Evolutionary conservation across 257 asterid species (phyloP).

Genomic region (Nicotiana benthamiana): DNA sequence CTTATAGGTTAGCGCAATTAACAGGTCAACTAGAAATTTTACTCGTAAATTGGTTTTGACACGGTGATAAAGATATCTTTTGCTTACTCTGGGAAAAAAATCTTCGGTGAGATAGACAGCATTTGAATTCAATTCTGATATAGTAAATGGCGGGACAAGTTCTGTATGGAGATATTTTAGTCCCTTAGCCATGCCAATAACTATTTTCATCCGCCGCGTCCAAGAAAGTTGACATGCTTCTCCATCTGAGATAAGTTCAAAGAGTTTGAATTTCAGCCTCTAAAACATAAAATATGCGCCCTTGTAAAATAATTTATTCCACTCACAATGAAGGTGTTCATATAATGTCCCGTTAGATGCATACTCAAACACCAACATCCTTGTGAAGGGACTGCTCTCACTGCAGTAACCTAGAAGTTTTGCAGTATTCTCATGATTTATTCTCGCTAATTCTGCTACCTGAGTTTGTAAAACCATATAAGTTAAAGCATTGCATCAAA

Average conservation of each 20-base stretch:
- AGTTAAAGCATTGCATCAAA: background rate
- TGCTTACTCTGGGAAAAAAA: conserved; percentile 80
- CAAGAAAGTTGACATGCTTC: conserved; percentile 93
- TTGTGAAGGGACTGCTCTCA: conserved; percentile 71
- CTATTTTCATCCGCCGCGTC: conserved; percentile 86
- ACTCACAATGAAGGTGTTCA: conserved; percentile 94
- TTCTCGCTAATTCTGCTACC: conserved; percentile 85
- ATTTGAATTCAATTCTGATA: conserved; percentile 71
- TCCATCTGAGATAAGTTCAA: conserved; percentile 46
- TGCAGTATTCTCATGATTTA: conserved; percentile 64
- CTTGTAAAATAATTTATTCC: background rate
- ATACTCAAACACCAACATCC: conserved; percentile 93
- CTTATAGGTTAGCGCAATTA: background rate
- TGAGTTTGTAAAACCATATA: conserved; percentile 15
- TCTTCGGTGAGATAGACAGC: conserved; percentile 89
- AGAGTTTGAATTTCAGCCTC: background rate
- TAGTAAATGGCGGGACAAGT: conserved; percentile 76
- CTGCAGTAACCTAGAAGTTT: conserved; percentile 85
- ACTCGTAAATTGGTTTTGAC: background rate
- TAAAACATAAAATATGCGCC: background rate
- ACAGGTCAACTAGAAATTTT: background rate
- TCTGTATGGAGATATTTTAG: conserved; percentile 81
- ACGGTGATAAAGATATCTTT: background rate
- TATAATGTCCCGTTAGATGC: conserved; percentile 94
- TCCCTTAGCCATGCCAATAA: conserved; percentile 83